These are phyloP conservation scores for Citrus reticulata DNA, from an alignment of 345 rosid genomes.

Conservation along the genomic window DNA sequence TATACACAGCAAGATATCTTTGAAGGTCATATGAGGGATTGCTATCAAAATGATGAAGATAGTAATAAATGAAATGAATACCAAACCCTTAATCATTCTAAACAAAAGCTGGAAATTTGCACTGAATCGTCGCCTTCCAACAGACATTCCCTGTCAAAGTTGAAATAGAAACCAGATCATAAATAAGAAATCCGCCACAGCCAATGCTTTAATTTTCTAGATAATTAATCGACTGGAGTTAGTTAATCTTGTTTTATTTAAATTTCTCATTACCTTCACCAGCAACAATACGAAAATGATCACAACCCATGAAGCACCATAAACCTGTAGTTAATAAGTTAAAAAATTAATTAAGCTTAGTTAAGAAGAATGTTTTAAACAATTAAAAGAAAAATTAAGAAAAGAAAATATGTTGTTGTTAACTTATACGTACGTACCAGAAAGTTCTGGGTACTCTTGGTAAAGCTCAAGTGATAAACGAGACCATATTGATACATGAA, in stretches of 20 bases:
- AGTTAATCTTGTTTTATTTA: too few relatives aligned
- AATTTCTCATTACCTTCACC: constrained; percentile 42
- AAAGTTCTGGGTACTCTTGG: constrained; percentile 34
- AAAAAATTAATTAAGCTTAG: too few relatives aligned
- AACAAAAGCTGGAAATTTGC: constrained; percentile 74
- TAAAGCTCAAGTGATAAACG: constrained; percentile 49
- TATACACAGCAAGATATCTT: constrained; percentile 63
- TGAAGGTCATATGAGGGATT: constrained; percentile 56
- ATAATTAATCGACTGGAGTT: too few relatives aligned
- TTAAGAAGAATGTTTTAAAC: background rate
- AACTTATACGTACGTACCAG: constrained; percentile 28
- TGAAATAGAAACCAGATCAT: too few relatives aligned
- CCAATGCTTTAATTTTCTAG: background rate
- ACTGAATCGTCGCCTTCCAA: constrained; percentile 64
- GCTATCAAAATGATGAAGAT: constrained; percentile 55
- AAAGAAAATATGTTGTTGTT: background rate
- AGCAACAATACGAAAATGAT: constrained; percentile 41
- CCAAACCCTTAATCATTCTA: constrained; percentile 65
- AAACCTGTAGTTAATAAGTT: constrained; percentile 24
- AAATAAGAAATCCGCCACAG: too few relatives aligned
- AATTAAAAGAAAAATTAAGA: background rate
- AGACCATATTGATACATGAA: constrained; percentile 63
- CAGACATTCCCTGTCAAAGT: constrained; percentile 49
- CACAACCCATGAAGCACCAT: constrained; percentile 49
- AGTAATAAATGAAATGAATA: constrained; percentile 55